Conservation (phyloP, 768 basidiomycete genomes). For the Boletus tomentosulus region DNA sequence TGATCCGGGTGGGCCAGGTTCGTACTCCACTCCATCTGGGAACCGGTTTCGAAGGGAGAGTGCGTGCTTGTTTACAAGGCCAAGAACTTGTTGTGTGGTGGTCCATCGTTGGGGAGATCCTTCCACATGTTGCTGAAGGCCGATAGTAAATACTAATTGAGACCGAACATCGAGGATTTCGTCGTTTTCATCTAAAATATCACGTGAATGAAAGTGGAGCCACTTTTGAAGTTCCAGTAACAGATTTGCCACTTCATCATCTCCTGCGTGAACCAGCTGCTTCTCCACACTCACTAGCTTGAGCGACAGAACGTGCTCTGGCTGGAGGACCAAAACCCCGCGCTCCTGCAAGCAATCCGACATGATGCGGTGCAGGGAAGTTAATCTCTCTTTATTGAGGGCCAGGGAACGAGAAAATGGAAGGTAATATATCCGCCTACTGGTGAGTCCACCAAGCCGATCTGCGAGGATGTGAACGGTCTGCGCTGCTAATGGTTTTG, state of each 20-base stretch:
- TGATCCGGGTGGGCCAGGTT: background rate
- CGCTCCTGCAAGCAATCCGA: constrained; percentile 32
- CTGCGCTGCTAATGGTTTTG: constrained; percentile 40
- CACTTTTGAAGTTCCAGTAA: constrained; percentile 23
- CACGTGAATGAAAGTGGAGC: constrained; percentile 15
- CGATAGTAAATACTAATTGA: constrained; percentile 46
- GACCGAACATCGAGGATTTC: constrained; percentile 36
- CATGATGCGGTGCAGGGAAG: constrained; percentile 28
- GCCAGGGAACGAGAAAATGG: constrained; percentile 14
- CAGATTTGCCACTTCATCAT: constrained; percentile 7
- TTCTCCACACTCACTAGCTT: constrained; percentile 40
- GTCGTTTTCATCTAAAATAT: constrained; percentile 23
- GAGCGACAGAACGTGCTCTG: constrained; percentile 50
- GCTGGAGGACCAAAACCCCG: constrained; percentile 44
- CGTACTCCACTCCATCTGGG: constrained; percentile 9
- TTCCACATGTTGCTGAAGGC: constrained; percentile 34
- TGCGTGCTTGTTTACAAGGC: constrained; percentile 14
- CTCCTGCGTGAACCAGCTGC: constrained; percentile 14
- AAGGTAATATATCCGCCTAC: constrained; percentile 42
- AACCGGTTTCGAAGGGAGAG: background rate
- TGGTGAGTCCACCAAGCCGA: constrained; percentile 38
- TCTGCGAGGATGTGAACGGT: constrained; percentile 44
- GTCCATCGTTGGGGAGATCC: constrained; percentile 42
- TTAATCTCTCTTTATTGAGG: constrained; percentile 8
- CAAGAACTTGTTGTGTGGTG: constrained; percentile 31